phyloP scores from a whole-genome alignment of 2,329 filamentous ascomycete species.

The Alternaria triticimaculans region DNA sequence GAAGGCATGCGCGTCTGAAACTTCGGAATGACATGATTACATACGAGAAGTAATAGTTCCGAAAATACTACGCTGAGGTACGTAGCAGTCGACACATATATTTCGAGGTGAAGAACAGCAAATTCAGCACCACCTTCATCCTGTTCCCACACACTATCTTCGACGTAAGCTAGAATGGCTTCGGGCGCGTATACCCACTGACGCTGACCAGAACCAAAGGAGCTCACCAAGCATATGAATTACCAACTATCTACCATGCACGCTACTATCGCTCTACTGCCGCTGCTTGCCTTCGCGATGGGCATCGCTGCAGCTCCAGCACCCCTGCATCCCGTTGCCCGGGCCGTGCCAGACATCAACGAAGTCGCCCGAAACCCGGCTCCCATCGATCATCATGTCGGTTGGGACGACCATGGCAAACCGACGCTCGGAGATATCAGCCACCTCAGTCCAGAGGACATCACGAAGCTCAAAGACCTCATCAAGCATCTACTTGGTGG shows the following conservation, averaged over 20 bases:
- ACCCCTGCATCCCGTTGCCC: constrained; percentile 3
- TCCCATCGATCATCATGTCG: constrained; percentile 18
- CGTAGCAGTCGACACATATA: constrained; percentile 1
- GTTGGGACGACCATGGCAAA: constrained; percentile 11
- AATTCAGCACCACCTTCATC: background rate
- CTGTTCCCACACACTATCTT: background rate
- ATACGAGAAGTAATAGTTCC: constrained; percentile 10
- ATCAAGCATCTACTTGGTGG: constrained; percentile 1
- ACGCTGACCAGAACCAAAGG: background rate
- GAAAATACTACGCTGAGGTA: constrained; percentile 10
- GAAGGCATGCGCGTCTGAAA: constrained; percentile 13
- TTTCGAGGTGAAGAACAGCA: background rate
- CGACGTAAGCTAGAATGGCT: background rate
- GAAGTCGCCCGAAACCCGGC: constrained; percentile 25
- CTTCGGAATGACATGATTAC: constrained; percentile 8
- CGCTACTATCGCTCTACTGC: constrained; percentile 5
- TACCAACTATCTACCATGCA: constrained; percentile 12
- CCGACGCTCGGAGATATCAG: background rate
- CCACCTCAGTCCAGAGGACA: constrained; percentile 2
- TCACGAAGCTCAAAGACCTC: constrained; percentile 2
- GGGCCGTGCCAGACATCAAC: constrained; percentile 18
- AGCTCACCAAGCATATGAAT: background rate
- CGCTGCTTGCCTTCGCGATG: constrained; percentile 14
- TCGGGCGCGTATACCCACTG: background rate
- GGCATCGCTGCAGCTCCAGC: constrained; percentile 13